A percentile compares a stretch with the other conserved stretches of the same genome.
These are phyloP conservation scores for Cicer arietinum DNA, from an alignment of 306 rosid species.

Conservation along the genomic window DNA sequence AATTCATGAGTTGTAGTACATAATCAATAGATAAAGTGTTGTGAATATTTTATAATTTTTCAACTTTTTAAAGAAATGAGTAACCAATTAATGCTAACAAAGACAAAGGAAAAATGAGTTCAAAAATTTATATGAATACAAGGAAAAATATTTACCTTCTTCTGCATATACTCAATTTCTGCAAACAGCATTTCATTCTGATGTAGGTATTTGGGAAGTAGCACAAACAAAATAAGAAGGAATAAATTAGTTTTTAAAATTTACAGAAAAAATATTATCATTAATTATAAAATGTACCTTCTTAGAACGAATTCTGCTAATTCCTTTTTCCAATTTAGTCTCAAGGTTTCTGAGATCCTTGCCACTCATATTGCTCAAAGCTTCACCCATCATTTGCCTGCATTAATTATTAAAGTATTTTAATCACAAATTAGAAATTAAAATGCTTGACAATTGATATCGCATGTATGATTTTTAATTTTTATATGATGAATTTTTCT, in stretches of 20 bases:
- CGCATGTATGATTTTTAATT: neutral
- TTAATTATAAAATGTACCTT: constrained; percentile 56
- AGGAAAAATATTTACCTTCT: constrained; percentile 50
- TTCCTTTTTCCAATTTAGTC: constrained; percentile 74
- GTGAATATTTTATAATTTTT: neutral
- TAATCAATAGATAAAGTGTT: neutral
- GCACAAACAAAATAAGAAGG: constrained; percentile 28
- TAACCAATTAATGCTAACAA: neutral
- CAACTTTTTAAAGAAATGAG: neutral
- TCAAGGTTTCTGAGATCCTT: constrained; percentile 73
- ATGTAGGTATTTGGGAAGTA: neutral
- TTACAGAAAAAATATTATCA: neutral
- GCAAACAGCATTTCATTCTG: constrained; percentile 87
- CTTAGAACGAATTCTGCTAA: constrained; percentile 74
- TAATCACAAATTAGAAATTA: neutral
- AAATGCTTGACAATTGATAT: constrained; percentile 11
- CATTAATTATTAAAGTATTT: neutral
- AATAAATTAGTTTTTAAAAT: constrained; percentile 11
- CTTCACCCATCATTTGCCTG: constrained; percentile 81
- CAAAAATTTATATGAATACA: neutral
- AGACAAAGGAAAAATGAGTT: neutral
- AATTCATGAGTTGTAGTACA: neutral
- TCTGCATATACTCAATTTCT: constrained; percentile 88
- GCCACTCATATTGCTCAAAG: constrained; percentile 47
- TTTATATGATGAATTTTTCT: neutral